Evolutionary conservation across 108 stramenopile species (phyloP), one percentile per base, ranked within the genome.

Genomic region (Nitzschia sp.): DNA sequence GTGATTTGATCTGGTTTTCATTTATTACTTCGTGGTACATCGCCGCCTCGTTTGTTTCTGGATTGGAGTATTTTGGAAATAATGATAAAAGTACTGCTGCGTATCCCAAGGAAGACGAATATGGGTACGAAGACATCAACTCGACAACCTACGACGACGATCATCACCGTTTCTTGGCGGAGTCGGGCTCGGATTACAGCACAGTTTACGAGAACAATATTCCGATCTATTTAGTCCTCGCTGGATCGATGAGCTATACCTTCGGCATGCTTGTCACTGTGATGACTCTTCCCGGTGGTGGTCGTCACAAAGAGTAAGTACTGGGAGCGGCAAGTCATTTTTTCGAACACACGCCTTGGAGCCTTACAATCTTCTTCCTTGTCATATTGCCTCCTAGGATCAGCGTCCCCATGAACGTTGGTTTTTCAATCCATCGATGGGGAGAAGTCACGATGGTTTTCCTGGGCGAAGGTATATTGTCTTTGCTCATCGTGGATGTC

Each of bases 391-490:
- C 45, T 59, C 30, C 45, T 31, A 77, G 68, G 35, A 26, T 45
- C 33, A 69, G 53, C 25, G 84, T 89, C 2, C 87, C 87, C 11
- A 75, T 86, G 68, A 85, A 90, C 54, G 68, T 86, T 34, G 76
- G 82, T 23, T 89, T 81, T 70, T 54, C 45, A 49, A 87, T 86
- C 32, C 91, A 92, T 75, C 77, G 91, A 2, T 83, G 82, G 32
- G 91, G 91, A 55, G 90, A 91, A 65, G 88, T 82, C 85, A 81
- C 59, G 29, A 83, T 91, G 85, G 65, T 91, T 18, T 82, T 91
- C 82, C 68, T 91, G 19, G 90, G 90, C 1, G 90, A 91, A 57
- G 68, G 70, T 35, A 60, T 91, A 17, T 45, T 91, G 54, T 71
- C 69, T 23, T 60, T 91, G 25, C 59, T 91, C 2, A 83, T 91